Conservation (phyloP, 164 flowering plant genomes). For the Aristolochia contorta region DNA sequence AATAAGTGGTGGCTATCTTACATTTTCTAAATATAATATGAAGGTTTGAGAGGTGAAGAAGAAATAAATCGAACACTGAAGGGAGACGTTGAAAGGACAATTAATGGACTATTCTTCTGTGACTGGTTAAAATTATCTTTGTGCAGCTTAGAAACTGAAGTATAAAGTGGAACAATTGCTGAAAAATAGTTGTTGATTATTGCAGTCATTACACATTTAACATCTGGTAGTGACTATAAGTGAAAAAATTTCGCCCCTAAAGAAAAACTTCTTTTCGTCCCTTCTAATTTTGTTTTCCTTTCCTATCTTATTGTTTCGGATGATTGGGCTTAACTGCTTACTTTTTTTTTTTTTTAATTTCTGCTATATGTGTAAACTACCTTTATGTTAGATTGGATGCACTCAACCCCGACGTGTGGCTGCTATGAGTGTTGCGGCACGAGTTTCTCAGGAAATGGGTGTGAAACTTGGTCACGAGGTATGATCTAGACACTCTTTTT, state of each 20-base stretch:
- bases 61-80: not conserved
- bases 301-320: too few species aligned
- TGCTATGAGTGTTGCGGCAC: constrained; percentile 98
- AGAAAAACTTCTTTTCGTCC: too few species aligned
- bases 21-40: too few species aligned
- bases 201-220: not conserved
- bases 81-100: not conserved
- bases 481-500: not conserved
- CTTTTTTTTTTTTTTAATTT: not conserved
- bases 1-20: too few species aligned
- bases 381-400: constrained; percentile 60
- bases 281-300: too few species aligned
- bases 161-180: too few species aligned
- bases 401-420: constrained; percentile 98
- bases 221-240: not conserved
- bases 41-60: too few species aligned
- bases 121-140: too few species aligned
- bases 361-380: not conserved
- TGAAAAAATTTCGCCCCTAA: too few species aligned
- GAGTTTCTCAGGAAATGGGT: constrained; percentile 98
- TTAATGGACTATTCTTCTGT: not conserved
- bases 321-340: not conserved
- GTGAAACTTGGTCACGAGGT: constrained; percentile 99
- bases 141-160: too few species aligned
- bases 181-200: not conserved